Base-by-base conservation (phyloP, 2,329 filamentous ascomycete species). In the Exophiala oligosperma region DNA sequence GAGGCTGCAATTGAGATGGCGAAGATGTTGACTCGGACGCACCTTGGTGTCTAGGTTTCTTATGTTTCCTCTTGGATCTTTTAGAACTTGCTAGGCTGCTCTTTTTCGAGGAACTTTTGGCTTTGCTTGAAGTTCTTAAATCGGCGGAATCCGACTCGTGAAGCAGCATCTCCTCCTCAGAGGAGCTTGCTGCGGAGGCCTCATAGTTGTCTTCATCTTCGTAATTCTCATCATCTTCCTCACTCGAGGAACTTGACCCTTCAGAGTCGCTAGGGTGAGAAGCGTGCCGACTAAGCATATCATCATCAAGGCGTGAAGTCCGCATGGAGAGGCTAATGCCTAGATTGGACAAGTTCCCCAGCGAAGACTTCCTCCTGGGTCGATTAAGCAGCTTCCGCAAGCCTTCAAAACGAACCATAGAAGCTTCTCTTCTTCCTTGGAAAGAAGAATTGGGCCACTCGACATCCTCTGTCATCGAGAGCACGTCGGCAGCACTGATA, bases 271-370 rank as follows among this genome's bases (percentile, higher is more conserved):
- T 79, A 11, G 72, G 73, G 38, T 79, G 74, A 56, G 76, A 78
- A 12, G 79, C 73, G 57, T 73, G 70, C 49, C 62, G 58, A 51
- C 79, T 76, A 3, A 90, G 76, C 9, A 88, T 81, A 24, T 84
- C 82, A 56, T 84, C 80, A 7, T 85, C 81, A 1, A 95, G 74
- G 55, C 85, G 84, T 63, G 92, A 88, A 2, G 90, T 92, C 63
- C 87, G 86, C 74, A 93, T 92, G 1, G 88, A 87, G 61, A 91
- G 79, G 64, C 79, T 89, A 23, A 90, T 79, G 2, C 86, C 86
- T 49, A 89, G 73, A 9, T 74, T 73, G 28, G 72, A 73, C 52
- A 81, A 68, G 52, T 78, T 76, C 17, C 76, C 75, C 7, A 81
- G 71, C 3, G 80, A 79, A 29, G 74, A 73, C 60, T 76, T 76